These are phyloP conservation scores for Eimeria acervulina DNA, from an alignment of 169 alveolate species.

Conservation along the genomic window DNA sequence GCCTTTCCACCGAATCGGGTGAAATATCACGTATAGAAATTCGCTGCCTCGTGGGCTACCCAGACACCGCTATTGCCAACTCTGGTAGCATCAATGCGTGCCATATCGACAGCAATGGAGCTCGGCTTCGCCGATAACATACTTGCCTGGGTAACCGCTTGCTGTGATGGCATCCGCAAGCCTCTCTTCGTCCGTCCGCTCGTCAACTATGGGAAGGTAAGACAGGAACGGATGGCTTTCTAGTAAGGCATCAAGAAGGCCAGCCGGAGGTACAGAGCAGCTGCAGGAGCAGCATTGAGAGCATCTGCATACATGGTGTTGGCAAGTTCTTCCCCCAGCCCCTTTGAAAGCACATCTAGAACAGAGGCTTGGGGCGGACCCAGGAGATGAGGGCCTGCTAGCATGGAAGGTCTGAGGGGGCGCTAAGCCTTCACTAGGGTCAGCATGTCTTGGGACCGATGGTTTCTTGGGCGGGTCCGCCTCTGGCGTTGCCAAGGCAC, in stretches of 20 bases:
- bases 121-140: not conserved
- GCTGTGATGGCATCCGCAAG: conserved; percentile 48
- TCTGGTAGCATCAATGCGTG: not conserved
- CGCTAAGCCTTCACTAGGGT: not conserved
- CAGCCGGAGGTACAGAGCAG: not conserved
- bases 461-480: not conserved
- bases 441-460: not conserved
- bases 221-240: conserved; percentile 35
- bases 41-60: not conserved
- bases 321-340: not conserved
- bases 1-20: not conserved
- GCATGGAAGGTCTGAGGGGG: not conserved
- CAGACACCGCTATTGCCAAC: not conserved
- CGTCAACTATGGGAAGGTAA: conserved; percentile 3
- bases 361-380: not conserved
- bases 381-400: not conserved
- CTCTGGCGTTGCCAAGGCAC: not conserved
- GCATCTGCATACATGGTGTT: conserved; percentile 24
- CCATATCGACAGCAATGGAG: not conserved
- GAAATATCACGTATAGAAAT: not conserved
- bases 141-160: conserved; percentile 70
- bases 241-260: not conserved
- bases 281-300: conserved; percentile 36
- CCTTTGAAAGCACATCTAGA: not conserved
- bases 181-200: conserved; percentile 26